These are phyloP conservation scores for Schizophyllum commune DNA, from an alignment of 1,284 basidiomycete genomes.

Conservation along the genomic window DNA sequence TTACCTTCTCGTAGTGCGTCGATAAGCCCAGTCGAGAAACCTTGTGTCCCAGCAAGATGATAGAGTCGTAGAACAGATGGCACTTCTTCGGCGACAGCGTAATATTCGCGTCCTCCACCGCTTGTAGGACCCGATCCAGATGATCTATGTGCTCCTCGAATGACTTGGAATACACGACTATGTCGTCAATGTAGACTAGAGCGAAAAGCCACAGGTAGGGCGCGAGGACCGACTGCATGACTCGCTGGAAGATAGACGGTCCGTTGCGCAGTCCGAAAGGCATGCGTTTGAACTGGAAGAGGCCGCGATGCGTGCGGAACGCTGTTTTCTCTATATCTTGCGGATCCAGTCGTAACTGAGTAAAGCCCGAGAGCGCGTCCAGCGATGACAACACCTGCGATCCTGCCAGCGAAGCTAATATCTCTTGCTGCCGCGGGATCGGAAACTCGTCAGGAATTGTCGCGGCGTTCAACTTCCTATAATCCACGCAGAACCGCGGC, in stretches of 20 bases:
- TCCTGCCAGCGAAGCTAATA: conserved; percentile 16
- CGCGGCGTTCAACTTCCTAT: conserved; percentile 15
- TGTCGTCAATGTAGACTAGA: neutral
- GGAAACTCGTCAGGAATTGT: conserved; percentile 19
- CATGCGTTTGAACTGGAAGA: conserved; percentile 6
- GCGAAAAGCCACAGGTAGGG: neutral
- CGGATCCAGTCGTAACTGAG: conserved; percentile 15
- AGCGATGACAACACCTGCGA: conserved; percentile 15
- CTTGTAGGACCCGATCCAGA: conserved; percentile 19
- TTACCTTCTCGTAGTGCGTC: conserved; percentile 11
- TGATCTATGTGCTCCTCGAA: conserved; percentile 26
- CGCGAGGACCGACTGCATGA: neutral
- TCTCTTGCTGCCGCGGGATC: conserved; percentile 17
- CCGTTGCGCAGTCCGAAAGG: neutral
- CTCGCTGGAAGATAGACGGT: conserved; percentile 1
- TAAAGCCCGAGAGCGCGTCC: conserved; percentile 21
- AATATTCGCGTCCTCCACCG: conserved; percentile 19
- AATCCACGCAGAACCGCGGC: conserved; percentile 15
- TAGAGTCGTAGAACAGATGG: conserved; percentile 22
- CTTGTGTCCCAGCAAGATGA: conserved; percentile 26
- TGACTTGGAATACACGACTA: neutral
- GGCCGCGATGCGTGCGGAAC: conserved; percentile 18
- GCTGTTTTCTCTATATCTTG: conserved; percentile 16
- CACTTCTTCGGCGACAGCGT: conserved; percentile 27
- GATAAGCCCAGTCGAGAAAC: conserved; percentile 9